These are phyloP conservation scores for Aspergillus udagawae DNA, from an alignment of 2,329 filamentous ascomycete species.

Conservation along the genomic window DNA sequence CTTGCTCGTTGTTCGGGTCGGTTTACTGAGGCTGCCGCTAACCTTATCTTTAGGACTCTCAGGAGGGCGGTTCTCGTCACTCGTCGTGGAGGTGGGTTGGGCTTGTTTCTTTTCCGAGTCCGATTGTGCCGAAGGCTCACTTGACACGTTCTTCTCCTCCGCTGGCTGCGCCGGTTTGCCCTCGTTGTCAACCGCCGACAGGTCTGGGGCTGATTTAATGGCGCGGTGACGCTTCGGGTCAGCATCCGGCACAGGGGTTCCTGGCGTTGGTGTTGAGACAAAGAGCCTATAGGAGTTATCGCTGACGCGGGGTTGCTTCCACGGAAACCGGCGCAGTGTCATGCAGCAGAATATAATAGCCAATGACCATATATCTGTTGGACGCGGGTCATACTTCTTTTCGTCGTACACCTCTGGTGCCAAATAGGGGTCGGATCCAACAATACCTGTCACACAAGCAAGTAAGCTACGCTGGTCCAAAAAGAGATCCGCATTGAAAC, in stretches of 20 bases:
- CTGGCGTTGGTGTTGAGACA: conserved; percentile 75
- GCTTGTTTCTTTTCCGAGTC: conserved; percentile 18
- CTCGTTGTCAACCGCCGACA: conserved; percentile 25
- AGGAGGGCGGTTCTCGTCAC: conserved; percentile 21
- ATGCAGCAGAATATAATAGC: conserved; percentile 99
- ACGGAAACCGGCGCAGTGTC: conserved; percentile 90
- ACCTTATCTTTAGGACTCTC: conserved; percentile 25
- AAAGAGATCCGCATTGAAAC: not conserved
- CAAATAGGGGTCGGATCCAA: conserved; percentile 89
- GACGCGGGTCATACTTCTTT: conserved; percentile 87
- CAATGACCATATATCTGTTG: conserved; percentile 95
- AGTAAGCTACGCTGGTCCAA: conserved; percentile 8
- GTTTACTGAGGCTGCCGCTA: conserved; percentile 18
- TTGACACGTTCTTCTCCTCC: conserved; percentile 8
- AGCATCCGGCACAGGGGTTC: conserved; percentile 46
- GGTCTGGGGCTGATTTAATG: conserved; percentile 33
- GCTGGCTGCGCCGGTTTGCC: conserved; percentile 19
- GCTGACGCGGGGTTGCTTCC: conserved; percentile 87
- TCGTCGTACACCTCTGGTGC: conserved; percentile 96
- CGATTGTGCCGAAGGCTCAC: conserved; percentile 11
- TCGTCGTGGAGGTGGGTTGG: conserved; percentile 18
- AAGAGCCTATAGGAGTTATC: conserved; percentile 97
- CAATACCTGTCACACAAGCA: conserved; percentile 54
- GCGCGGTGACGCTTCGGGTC: conserved; percentile 32
- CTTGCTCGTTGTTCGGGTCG: conserved; percentile 36